Evolutionary conservation across 805 yeast species (phyloP).

Genomic region (Saturnispora sanitii): DNA sequence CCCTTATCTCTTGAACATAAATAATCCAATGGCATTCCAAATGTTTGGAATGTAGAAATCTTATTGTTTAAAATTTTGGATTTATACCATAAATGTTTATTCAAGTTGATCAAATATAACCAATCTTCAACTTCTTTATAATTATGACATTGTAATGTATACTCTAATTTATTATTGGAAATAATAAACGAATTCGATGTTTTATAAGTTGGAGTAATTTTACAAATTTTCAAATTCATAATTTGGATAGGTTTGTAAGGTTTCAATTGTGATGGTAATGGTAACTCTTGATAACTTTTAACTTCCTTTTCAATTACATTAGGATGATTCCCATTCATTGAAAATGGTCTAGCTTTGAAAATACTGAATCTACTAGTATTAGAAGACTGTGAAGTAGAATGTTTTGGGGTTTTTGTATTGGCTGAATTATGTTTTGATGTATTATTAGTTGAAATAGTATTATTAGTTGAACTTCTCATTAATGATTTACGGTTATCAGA

Average conservation of each 20-base stretch:
- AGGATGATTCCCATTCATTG: constrained; percentile 32
- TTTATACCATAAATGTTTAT: constrained; percentile 46
- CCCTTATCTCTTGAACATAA: constrained; percentile 70
- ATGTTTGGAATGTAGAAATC: constrained; percentile 32
- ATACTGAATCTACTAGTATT: constrained; percentile 24
- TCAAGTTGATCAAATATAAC: constrained; percentile 43
- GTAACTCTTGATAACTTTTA: constrained; percentile 47
- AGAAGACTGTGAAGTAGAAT: constrained; percentile 5
- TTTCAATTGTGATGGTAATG: constrained; percentile 26
- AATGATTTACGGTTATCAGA: no score
- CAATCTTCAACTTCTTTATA: constrained; percentile 64
- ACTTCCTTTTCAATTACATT: constrained; percentile 21
- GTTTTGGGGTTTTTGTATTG: neutral
- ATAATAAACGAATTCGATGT: constrained; percentile 41
- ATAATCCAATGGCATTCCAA: constrained; percentile 77
- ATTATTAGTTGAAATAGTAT: no score
- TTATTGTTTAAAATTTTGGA: constrained; percentile 28
- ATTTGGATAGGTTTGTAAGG: constrained; percentile 42
- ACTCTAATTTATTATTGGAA: constrained; percentile 28
- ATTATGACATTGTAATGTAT: constrained; percentile 54
- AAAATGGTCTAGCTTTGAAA: constrained; percentile 45
- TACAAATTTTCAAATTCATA: constrained; percentile 36
- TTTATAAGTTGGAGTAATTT: constrained; percentile 44
- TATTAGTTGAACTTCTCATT: no score
- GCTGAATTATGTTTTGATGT: neutral